Percentiles rank a stretch among this genome's conserved stretches.
These are phyloP conservation scores for Dactylellina leptospora DNA, from an alignment of 2,329 filamentous ascomycete genomes.

Conservation along the genomic window DNA sequence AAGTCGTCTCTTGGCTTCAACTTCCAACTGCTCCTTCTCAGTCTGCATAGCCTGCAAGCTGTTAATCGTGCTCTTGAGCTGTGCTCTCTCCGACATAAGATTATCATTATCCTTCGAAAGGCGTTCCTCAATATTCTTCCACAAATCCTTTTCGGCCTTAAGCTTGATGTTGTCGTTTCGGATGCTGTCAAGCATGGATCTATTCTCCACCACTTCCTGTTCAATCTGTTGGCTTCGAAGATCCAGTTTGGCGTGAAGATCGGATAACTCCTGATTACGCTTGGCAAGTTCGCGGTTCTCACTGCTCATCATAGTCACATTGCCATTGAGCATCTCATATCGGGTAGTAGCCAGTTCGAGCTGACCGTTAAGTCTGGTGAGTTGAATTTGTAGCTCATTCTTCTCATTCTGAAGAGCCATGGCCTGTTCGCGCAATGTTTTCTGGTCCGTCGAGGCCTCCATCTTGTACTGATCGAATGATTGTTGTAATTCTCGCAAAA, in stretches of 20 bases:
- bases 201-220: constrained; percentile 88
- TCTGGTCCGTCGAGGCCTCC: constrained; percentile 81
- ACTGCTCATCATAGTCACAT: constrained; percentile 80
- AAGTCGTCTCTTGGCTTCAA: constrained; percentile 80
- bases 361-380: constrained; percentile 81
- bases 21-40: constrained; percentile 84
- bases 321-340: constrained; percentile 87
- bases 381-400: constrained; percentile 80
- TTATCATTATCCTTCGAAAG: constrained; percentile 87
- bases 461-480: constrained; percentile 91
- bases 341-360: constrained; percentile 82
- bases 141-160: constrained; percentile 92
- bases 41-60: constrained; percentile 90
- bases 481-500: constrained; percentile 85
- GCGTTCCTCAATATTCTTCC: constrained; percentile 90
- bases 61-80: constrained; percentile 81
- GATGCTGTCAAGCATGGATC: constrained; percentile 82
- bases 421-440: constrained; percentile 83
- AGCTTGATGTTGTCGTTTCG: constrained; percentile 90
- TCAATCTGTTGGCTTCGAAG: constrained; percentile 88
- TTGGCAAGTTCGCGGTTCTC: constrained; percentile 90
- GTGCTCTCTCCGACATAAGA: constrained; percentile 81
- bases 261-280: constrained; percentile 77
- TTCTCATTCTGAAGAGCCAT: constrained; percentile 84
- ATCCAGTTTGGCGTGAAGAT: constrained; percentile 88